A percentile compares a stretch with the other conserved stretches of the same genome.
phyloP scores from a whole-genome alignment of 1,139 yeast species.

The Hemisphaericaspora lyxosophila region DNA sequence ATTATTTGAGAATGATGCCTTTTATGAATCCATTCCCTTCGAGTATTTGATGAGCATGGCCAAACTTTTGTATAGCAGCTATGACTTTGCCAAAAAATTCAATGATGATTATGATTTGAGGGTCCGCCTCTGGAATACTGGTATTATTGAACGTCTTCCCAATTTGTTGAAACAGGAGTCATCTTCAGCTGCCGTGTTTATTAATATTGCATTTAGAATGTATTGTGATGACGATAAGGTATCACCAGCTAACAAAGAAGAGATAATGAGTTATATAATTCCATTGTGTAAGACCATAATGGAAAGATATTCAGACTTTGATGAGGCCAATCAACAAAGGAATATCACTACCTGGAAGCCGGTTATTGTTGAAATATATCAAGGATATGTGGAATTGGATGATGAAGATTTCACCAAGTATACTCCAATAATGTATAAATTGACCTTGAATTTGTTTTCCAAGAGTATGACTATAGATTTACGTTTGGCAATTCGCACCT shows the following conservation, averaged over 20 bases:
- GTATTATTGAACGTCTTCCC: slow-evolving; percentile 89
- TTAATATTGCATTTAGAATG: slow-evolving; percentile 75
- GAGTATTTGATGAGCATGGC: slow-evolving; percentile 60
- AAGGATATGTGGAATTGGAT: slow-evolving; percentile 77
- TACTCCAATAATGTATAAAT: slow-evolving; percentile 66
- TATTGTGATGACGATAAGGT: slow-evolving; percentile 67
- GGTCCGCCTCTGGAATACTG: slow-evolving; percentile 85
- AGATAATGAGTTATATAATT: slow-evolving; percentile 55
- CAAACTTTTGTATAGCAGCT: slow-evolving; percentile 62
- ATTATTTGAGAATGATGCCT: slow-evolving; percentile 65
- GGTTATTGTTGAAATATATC: slow-evolving; percentile 81
- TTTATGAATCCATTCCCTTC: slow-evolving; percentile 71
- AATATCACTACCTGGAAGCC: slow-evolving; percentile 88
- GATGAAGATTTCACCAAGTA: slow-evolving; percentile 67
- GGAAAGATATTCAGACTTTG: slow-evolving; percentile 67
- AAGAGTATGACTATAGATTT: slow-evolving; percentile 71
- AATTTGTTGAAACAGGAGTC: slow-evolving; percentile 90
- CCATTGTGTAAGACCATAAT: slow-evolving; percentile 73
- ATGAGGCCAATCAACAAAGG: slow-evolving; percentile 74
- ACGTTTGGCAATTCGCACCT: slow-evolving; percentile 63
- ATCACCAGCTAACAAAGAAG: slow-evolving; percentile 30
- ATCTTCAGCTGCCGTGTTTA: slow-evolving; percentile 82
- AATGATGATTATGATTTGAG: slow-evolving; percentile 87
- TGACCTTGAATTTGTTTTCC: slow-evolving; percentile 64
- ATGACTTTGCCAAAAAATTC: slow-evolving; percentile 79